Evolutionary conservation across 176 grass and related monocot species (phyloP).

Genomic region (Oryza brachyantha): DNA sequence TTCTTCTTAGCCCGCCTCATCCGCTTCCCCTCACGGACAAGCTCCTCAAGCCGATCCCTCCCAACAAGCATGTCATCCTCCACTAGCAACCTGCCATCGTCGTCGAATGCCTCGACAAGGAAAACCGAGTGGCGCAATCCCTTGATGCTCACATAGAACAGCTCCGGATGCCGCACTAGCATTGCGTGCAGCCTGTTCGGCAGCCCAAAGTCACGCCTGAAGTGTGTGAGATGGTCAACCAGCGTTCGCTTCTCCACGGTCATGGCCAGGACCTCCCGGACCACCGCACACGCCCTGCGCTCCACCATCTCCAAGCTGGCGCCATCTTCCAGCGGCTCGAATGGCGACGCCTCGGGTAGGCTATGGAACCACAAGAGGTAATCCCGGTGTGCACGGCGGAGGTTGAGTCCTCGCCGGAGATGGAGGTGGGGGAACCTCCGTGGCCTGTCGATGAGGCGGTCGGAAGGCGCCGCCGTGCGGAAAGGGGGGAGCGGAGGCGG

Average conservation of each 20-base stretch:
- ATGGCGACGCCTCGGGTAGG: conserved; percentile 56
- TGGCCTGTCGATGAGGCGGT: conserved; percentile 59
- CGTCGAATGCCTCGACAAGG: conserved; percentile 64
- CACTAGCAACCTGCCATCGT: conserved; percentile 63
- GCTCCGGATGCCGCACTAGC: conserved; percentile 76
- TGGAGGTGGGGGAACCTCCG: conserved; percentile 56
- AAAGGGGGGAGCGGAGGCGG: conserved; percentile 37
- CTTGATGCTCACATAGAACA: conserved; percentile 88
- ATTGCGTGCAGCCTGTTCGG: conserved; percentile 58
- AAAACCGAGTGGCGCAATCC: conserved; percentile 73
- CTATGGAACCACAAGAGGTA: conserved; percentile 56
- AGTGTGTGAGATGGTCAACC: conserved; percentile 66
- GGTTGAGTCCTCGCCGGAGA: conserved; percentile 65
- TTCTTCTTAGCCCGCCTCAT: conserved; percentile 50
- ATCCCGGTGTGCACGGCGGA: conserved; percentile 54
- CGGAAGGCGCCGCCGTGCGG: not conserved
- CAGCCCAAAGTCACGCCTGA: conserved; percentile 67
- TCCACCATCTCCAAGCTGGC: conserved; percentile 49
- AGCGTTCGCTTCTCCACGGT: conserved; percentile 74
- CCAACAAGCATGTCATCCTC: conserved; percentile 68
- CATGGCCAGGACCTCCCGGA: conserved; percentile 69
- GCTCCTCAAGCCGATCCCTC: conserved; percentile 53
- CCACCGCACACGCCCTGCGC: conserved; percentile 63
- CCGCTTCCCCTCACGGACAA: conserved; percentile 63
- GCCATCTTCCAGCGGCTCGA: conserved; percentile 11